phyloP scores from a whole-genome alignment of 495 filamentous ascomycete genomes.

The Annulohypoxylon bovei region DNA sequence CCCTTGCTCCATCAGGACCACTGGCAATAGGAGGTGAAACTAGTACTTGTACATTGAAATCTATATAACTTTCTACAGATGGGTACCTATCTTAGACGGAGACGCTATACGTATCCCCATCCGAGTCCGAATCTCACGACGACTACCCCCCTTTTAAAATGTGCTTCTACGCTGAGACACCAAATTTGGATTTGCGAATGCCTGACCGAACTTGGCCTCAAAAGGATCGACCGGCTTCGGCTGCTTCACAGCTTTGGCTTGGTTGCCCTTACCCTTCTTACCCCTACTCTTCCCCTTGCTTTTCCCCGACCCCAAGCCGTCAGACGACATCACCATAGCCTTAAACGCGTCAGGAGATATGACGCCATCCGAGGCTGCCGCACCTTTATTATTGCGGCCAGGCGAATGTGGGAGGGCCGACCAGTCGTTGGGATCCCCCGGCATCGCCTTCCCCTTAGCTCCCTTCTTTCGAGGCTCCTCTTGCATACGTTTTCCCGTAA shows the following conservation, averaged over 20 bases:
- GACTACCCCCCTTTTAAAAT: not conserved
- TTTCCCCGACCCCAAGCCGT: not conserved
- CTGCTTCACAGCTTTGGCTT: not conserved
- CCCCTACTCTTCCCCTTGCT: not conserved
- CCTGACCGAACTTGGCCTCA: conserved; percentile 21
- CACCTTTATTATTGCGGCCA: not conserved
- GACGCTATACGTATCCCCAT: not conserved
- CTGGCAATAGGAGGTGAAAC: not conserved
- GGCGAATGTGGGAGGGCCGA: not conserved
- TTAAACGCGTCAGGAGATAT: conserved; percentile 20
- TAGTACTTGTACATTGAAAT: not conserved
- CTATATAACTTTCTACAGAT: not conserved
- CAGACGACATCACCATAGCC: not conserved
- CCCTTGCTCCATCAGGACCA: not conserved
- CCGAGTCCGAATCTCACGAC: too few relatives aligned
- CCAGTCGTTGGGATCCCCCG: not conserved
- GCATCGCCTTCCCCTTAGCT: not conserved
- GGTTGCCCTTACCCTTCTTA: not conserved
- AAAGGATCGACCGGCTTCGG: conserved; percentile 6
- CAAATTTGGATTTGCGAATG: too few relatives aligned
- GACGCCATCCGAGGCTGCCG: not conserved
- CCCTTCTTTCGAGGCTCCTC: not conserved
- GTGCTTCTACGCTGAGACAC: not conserved
- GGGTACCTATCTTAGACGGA: too few relatives aligned
- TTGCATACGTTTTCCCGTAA: not conserved